Evolutionary conservation across 2,329 filamentous ascomycete species (phyloP), one percentile per base, ranked within the genome.

Genomic region (Diplodia scrobiculata): DNA sequence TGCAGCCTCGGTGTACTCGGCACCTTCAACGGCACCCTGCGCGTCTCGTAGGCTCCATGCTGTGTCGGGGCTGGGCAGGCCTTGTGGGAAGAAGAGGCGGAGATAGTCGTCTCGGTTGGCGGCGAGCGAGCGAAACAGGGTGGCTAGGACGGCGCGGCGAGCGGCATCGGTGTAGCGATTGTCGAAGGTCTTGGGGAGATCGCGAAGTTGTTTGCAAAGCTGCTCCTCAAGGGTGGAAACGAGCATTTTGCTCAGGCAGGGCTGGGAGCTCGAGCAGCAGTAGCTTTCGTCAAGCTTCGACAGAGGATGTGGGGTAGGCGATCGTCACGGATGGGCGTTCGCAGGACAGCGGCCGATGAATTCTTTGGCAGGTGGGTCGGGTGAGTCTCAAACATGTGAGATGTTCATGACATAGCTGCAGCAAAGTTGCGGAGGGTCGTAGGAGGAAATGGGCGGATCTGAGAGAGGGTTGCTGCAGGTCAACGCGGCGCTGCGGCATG

Each of bases 1-100:
- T 14, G 95, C 95, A 6, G 91, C 90, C 71, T 94, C 90, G 21
- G 92, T 95, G 76, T 98, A 99, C 77, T 99, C 96, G 36, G 94
- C 92, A 11, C 95, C 94, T 74, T 97, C 92, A 67, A 92, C 84
- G n/a, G 91, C 91, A 19, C 93, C 94, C 75, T 99, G 96, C 17
- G 93, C 93, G 72, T 91, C 88, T 68, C 90, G 86, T 47, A 99
- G 82, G 77, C 90, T 95, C 84, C 93, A 89, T 52, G 82, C 80
- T 47, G 83, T 83, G 53, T 80, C 81, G n/a, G 82, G 78, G 32
- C 83, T 59, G 10, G 89, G 86, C 48, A 84, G 84, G 13, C 92
- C 91, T 48, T 89, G 82, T 0, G 92, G 92, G 74, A 99, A 99
- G 72, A 99, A 86, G 19, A 92, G 84, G 59, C 84, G 83, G 74